Percentiles rank a stretch among this genome's conserved stretches.
These are phyloP conservation scores for Raffaelea albimanens DNA, from an alignment of 2,329 filamentous ascomycete species.

Conservation along the genomic window DNA sequence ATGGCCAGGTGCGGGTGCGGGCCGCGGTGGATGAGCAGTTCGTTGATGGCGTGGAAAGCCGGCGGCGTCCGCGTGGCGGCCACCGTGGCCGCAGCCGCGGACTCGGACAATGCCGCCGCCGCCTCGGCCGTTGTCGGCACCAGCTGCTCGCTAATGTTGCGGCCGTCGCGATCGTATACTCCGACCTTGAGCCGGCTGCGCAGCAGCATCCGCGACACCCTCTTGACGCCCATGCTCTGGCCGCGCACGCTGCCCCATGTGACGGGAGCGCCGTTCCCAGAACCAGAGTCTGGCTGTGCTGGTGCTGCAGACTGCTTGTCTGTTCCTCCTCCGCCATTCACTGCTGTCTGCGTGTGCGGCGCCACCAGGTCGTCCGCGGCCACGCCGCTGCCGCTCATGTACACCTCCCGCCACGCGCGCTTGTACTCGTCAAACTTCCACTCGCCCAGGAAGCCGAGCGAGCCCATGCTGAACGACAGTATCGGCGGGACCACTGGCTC, in stretches of 20 bases:
- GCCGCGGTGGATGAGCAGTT: constrained; percentile 87
- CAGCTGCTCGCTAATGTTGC: constrained; percentile 45
- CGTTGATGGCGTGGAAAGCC: constrained; percentile 72
- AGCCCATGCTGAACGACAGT: constrained; percentile 93
- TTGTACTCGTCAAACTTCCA: constrained; percentile 96
- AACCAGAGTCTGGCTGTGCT: background rate
- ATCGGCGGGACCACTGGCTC: constrained; percentile 78
- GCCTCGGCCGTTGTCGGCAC: constrained; percentile 34
- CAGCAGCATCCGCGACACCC: constrained; percentile 72
- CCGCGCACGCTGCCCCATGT: constrained; percentile 67
- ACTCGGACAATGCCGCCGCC: constrained; percentile 15
- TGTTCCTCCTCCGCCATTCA: constrained; percentile 15
- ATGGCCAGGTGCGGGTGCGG: constrained; percentile 83
- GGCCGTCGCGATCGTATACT: constrained; percentile 62
- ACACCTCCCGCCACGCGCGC: constrained; percentile 82
- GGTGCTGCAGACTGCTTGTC: background rate
- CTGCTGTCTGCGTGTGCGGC: constrained; percentile 29
- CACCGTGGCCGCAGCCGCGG: constrained; percentile 24
- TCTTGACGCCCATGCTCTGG: constrained; percentile 67
- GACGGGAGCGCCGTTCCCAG: constrained; percentile 17
- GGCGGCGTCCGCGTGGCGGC: constrained; percentile 18
- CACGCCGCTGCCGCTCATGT: constrained; percentile 61
- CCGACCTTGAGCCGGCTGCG: constrained; percentile 82
- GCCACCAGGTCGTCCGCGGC: constrained; percentile 33
- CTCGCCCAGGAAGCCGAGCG: constrained; percentile 86